phyloP scores from a whole-genome alignment of 345 rosid species.

The Eucalyptus erythrocorys region DNA sequence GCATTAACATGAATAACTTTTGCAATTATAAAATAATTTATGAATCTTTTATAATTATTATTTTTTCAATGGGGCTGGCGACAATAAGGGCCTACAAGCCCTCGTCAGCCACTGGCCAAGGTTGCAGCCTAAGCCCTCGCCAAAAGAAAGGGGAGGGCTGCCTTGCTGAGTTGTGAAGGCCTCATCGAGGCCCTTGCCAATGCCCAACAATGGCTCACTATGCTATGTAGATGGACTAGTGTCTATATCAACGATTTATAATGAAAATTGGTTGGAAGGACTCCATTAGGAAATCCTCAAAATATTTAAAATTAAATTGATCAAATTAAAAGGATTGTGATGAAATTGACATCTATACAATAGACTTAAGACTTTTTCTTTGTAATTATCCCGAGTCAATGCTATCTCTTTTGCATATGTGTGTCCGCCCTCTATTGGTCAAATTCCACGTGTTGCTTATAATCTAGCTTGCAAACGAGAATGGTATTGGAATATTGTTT shows the following conservation, averaged over 20 bases:
- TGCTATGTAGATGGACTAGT: fast-evolving
- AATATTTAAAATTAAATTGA: neutral
- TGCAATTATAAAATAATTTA: neutral
- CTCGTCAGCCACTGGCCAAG: fast-evolving
- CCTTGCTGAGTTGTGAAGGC: neutral
- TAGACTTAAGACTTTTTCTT: fast-evolving
- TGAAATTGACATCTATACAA: fast-evolving
- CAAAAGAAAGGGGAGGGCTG: neutral
- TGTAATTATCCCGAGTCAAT: neutral
- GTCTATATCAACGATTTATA: fast-evolving
- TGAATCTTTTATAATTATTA: neutral
- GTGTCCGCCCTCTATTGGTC: fast-evolving
- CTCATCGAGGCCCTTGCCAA: neutral
- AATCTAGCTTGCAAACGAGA: neutral
- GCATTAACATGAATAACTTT: fast-evolving
- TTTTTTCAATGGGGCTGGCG: neutral
- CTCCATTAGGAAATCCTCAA: neutral
- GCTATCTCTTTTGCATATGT: neutral
- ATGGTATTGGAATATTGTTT: neutral
- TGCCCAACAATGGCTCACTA: fast-evolving
- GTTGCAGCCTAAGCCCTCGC: neutral
- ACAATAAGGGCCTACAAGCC: neutral
- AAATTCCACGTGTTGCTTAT: fast-evolving
- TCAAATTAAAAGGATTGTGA: neutral
- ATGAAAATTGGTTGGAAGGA: fast-evolving